Evolutionary conservation across 345 rosid species (phyloP).

Genomic region (Dovyalis caffra): DNA sequence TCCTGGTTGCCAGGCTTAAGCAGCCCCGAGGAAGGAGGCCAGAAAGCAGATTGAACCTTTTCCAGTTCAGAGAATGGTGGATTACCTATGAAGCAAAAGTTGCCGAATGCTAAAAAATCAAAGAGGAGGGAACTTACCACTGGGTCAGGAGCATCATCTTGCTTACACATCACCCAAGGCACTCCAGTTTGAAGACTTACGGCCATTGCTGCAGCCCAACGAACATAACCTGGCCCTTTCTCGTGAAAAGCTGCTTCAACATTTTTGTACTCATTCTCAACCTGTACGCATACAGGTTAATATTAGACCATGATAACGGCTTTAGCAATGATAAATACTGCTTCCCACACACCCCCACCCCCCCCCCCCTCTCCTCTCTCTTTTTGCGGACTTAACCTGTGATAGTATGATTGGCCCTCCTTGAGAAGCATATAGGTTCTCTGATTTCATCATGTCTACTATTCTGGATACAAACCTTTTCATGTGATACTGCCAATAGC

Average conservation of each 20-base stretch:
- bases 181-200: conserved; percentile 67
- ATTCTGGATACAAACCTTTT: conserved; percentile 15
- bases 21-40: no score
- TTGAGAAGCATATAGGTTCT: conserved; percentile 19
- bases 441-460: conserved; percentile 13
- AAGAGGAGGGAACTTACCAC: conserved; percentile 44
- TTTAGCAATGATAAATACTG: neutral
- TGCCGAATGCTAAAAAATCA: neutral
- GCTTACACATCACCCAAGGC: conserved; percentile 94
- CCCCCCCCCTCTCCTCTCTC: no score
- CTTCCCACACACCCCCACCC: no score
- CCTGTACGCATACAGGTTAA: conserved; percentile 25
- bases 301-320: neutral
- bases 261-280: conserved; percentile 71
- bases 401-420: conserved; percentile 27
- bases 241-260: conserved; percentile 51
- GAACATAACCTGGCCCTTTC: conserved; percentile 58
- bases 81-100: neutral
- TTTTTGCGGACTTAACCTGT: conserved; percentile 5
- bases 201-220: conserved; percentile 71
- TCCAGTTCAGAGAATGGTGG: neutral
- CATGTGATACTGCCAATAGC: conserved; percentile 15
- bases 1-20: no score
- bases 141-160: conserved; percentile 81
- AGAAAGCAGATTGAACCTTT: no score